Conservation (phyloP, 768 basidiomycete genomes). For the Lanmaoa rubissima region DNA sequence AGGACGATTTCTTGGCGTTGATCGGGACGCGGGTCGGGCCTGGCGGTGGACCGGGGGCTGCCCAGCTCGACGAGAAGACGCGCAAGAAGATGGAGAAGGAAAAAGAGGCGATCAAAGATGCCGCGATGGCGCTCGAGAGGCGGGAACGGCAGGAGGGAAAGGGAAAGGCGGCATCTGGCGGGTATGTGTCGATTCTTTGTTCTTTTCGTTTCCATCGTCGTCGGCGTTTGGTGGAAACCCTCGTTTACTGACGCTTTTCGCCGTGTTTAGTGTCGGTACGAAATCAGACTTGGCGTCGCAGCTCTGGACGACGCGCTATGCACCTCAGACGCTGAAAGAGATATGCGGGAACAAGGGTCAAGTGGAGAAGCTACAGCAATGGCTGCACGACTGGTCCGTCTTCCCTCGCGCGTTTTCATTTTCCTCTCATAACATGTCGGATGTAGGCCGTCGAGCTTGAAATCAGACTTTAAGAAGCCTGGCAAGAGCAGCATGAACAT, state of each 20-base stretch:
- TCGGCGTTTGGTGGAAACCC: neutral
- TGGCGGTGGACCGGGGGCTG: conserved; percentile 28
- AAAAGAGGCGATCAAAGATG: conserved; percentile 65
- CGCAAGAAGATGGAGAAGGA: conserved; percentile 82
- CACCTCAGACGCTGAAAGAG: conserved; percentile 82
- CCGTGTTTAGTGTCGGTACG: conserved; percentile 19
- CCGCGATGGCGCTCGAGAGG: conserved; percentile 76
- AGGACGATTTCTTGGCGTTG: conserved; percentile 84
- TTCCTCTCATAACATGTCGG: neutral
- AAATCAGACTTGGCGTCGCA: conserved; percentile 55
- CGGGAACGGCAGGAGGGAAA: conserved; percentile 58
- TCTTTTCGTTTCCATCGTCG: neutral
- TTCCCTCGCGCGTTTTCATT: neutral
- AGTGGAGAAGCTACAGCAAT: conserved; percentile 84
- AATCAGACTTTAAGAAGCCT: conserved; percentile 86
- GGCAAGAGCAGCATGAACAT: conserved; percentile 88
- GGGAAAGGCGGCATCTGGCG: conserved; percentile 11
- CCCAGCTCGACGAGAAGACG: conserved; percentile 70
- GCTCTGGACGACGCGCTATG: conserved; percentile 95
- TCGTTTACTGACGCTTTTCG: neutral
- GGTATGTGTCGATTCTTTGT: conserved; percentile 15
- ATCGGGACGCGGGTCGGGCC: conserved; percentile 70
- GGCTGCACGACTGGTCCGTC: conserved; percentile 85
- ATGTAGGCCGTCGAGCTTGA: conserved; percentile 68
- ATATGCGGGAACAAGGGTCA: conserved; percentile 93